Conservation (phyloP, 148 eudicot genomes). For the Vaccinium darrowii region DNA sequence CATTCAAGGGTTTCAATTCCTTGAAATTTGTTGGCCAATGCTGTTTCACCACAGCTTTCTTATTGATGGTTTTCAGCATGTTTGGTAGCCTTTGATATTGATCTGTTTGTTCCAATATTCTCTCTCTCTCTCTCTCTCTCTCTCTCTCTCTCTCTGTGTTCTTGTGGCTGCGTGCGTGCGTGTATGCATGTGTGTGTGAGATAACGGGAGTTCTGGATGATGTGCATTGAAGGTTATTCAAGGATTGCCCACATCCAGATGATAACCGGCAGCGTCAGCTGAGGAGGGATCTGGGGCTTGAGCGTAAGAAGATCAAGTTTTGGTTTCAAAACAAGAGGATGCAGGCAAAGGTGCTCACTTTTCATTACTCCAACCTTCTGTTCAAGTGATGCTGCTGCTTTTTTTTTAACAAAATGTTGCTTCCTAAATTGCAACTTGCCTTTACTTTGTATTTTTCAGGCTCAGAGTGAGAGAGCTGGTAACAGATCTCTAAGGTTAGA, state of each 20-base stretch:
- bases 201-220: neutral
- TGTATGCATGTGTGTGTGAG: too few relatives aligned
- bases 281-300: slow-evolving; percentile 41
- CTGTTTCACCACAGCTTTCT: neutral
- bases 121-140: too few relatives aligned
- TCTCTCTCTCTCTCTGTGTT: too few relatives aligned
- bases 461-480: slow-evolving; percentile 13
- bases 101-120: neutral
- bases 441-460: slow-evolving; percentile 11
- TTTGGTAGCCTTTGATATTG: neutral
- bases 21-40: neutral
- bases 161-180: too few relatives aligned
- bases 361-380: neutral
- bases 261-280: slow-evolving; percentile 41
- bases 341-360: slow-evolving; percentile 42
- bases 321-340: slow-evolving; percentile 70
- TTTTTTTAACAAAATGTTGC: neutral
- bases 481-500: neutral
- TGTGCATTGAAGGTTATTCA: slow-evolving; percentile 33
- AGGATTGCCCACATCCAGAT: slow-evolving; percentile 39
- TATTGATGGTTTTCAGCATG: neutral
- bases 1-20: neutral
- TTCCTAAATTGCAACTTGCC: neutral
- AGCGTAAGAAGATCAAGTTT: slow-evolving; percentile 40
- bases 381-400: neutral